Percentiles rank a stretch among this genome's conserved stretches.
phyloP scores from a whole-genome alignment of 495 filamentous ascomycete species.

The Trichocladium antarcticum region DNA sequence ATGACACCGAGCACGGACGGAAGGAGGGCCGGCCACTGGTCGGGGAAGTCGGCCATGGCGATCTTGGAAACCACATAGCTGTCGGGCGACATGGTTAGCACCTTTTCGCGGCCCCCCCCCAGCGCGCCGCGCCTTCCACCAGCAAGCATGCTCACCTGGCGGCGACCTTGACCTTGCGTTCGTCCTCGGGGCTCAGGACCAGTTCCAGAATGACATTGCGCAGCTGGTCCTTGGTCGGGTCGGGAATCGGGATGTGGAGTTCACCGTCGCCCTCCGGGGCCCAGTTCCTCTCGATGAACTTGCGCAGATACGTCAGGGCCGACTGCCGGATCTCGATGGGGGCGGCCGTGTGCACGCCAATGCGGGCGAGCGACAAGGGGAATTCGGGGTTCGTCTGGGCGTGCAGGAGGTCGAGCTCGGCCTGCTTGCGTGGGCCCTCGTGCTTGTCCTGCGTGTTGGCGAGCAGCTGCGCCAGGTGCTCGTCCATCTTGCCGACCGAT shows the following conservation, averaged over 20 bases:
- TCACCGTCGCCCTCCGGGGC: slow-evolving; percentile 42
- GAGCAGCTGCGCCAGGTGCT: slow-evolving; percentile 70
- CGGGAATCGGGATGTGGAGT: slow-evolving; percentile 52
- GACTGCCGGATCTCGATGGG: slow-evolving; percentile 67
- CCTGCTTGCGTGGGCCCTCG: slow-evolving; percentile 61
- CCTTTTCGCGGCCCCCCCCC: neutral
- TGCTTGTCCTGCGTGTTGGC: slow-evolving; percentile 63
- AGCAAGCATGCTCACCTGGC: slow-evolving; percentile 43
- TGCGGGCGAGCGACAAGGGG: slow-evolving; percentile 63
- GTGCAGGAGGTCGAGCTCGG: slow-evolving; percentile 62
- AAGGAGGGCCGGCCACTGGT: slow-evolving; percentile 81
- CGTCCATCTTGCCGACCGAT: slow-evolving; percentile 56
- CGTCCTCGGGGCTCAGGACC: slow-evolving; percentile 60
- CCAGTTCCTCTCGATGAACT: slow-evolving; percentile 74
- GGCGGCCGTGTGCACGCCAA: slow-evolving; percentile 61
- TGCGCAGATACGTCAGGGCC: slow-evolving; percentile 67
- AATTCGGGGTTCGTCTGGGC: slow-evolving; percentile 56
- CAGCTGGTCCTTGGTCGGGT: slow-evolving; percentile 61
- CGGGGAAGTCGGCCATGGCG: slow-evolving; percentile 83
- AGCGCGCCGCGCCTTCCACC: neutral
- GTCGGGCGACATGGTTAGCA: neutral
- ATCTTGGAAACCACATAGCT: slow-evolving; percentile 93
- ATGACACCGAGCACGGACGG: slow-evolving; percentile 70
- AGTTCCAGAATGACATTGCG: slow-evolving; percentile 59
- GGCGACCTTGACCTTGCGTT: slow-evolving; percentile 73